A percentile compares a stretch with the other conserved stretches of the same genome.
phyloP scores from a whole-genome alignment of 2,329 filamentous ascomycete species.

The Aspergillus ibericus region DNA sequence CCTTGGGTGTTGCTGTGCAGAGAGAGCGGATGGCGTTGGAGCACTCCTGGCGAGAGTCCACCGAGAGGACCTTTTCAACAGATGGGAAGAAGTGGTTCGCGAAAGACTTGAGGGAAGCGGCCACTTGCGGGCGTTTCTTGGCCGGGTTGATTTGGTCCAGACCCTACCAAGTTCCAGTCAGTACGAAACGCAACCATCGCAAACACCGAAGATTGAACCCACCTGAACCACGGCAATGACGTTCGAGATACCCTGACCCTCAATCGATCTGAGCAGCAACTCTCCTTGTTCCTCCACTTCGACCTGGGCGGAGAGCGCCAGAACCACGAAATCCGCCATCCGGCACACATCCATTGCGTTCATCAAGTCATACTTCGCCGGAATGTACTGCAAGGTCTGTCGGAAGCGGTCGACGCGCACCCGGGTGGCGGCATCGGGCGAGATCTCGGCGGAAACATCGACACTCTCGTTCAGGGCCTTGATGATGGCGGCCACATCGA shows the following conservation, averaged over 20 bases:
- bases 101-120: constrained; percentile 84
- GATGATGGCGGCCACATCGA: constrained; percentile 67
- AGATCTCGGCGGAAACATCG: constrained; percentile 69
- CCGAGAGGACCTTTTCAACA: constrained; percentile 84
- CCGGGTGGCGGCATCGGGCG: constrained; percentile 59
- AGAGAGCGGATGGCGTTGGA: constrained; percentile 86
- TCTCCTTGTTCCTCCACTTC: constrained; percentile 80
- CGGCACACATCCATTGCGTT: constrained; percentile 81
- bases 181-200: neutral
- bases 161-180: constrained; percentile 38
- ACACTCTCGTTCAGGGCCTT: constrained; percentile 72
- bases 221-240: constrained; percentile 78
- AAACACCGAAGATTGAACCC: constrained; percentile 5
- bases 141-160: constrained; percentile 74
- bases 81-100: constrained; percentile 93
- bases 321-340: constrained; percentile 85
- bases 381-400: constrained; percentile 86
- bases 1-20: constrained; percentile 89
- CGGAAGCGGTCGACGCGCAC: constrained; percentile 87
- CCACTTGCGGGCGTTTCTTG: constrained; percentile 74
- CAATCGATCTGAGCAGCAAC: constrained; percentile 78
- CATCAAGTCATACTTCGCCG: constrained; percentile 70
- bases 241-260: constrained; percentile 92
- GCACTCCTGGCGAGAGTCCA: constrained; percentile 87
- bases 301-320: constrained; percentile 76